These are phyloP conservation scores for Didymella pinodella DNA, from an alignment of 2,329 filamentous ascomycete species.

Conservation along the genomic window DNA sequence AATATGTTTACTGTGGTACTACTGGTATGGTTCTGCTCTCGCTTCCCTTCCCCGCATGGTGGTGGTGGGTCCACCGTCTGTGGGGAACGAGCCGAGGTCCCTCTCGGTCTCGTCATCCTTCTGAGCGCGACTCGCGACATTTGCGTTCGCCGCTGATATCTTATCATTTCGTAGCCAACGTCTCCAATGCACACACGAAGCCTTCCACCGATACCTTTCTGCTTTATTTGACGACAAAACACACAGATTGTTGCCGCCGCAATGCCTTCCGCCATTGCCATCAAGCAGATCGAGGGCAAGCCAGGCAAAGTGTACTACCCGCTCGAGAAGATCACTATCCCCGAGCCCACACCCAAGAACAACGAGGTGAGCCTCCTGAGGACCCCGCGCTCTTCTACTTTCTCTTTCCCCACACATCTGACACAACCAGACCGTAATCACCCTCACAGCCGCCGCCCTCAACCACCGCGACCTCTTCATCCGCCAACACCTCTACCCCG, in stretches of 20 bases:
- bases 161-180: not conserved
- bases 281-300: slow-evolving; percentile 78
- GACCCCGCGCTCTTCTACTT: no score
- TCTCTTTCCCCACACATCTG: not conserved
- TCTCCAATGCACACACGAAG: not conserved
- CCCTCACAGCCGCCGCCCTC: slow-evolving; percentile 79
- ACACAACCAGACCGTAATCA: slow-evolving; percentile 71
- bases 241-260: slow-evolving; percentile 1
- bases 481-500: slow-evolving; percentile 89
- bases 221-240: not conserved
- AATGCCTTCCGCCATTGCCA: slow-evolving; percentile 65
- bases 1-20: not conserved
- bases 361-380: slow-evolving; percentile 32
- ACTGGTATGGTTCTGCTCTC: not conserved
- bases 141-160: slow-evolving; percentile 2
- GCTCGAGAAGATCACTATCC: slow-evolving; percentile 49
- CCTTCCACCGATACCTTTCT: not conserved
- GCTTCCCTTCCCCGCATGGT: slow-evolving; percentile 9
- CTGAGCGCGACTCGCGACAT: slow-evolving; percentile 4
- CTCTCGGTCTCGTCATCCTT: slow-evolving; percentile 12
- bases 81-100: slow-evolving; percentile 16
- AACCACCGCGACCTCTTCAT: slow-evolving; percentile 97
- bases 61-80: not conserved
- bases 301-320: slow-evolving; percentile 89
- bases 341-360: slow-evolving; percentile 39